Evolutionary conservation across 1,139 yeast genomes (phyloP).

Genomic region (Yamadazyma membranifaciens): DNA sequence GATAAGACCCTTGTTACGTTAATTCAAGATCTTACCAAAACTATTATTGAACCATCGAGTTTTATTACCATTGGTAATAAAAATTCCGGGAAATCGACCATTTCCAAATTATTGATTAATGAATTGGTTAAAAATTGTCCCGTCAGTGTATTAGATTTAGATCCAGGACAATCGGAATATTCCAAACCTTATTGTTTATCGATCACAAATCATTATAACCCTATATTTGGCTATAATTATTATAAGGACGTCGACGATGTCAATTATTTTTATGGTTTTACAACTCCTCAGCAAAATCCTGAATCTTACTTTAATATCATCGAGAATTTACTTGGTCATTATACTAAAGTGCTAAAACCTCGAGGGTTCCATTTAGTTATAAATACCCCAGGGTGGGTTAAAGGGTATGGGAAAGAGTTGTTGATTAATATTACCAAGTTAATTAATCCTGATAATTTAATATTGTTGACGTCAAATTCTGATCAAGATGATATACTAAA

Average conservation of each 20-base stretch:
- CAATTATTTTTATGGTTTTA: slow-evolving; percentile 64
- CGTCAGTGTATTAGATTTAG: slow-evolving; percentile 66
- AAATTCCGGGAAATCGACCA: slow-evolving; percentile 83
- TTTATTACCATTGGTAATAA: slow-evolving; percentile 49
- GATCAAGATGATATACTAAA: slow-evolving; percentile 22
- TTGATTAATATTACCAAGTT: slow-evolving; percentile 46
- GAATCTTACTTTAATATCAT: slow-evolving; percentile 49
- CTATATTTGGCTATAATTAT: slow-evolving; percentile 26
- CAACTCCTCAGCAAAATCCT: slow-evolving; percentile 74
- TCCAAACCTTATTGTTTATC: slow-evolving; percentile 72
- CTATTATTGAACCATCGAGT: slow-evolving; percentile 15
- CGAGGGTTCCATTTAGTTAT: slow-evolving; percentile 52
- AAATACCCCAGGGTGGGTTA: slow-evolving; percentile 93
- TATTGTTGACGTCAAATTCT: slow-evolving; percentile 29
- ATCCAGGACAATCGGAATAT: slow-evolving; percentile 89
- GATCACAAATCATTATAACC: slow-evolving; percentile 25
- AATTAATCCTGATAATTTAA: slow-evolving; percentile 55
- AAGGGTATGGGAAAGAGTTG: slow-evolving; percentile 79
- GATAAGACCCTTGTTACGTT: slow-evolving; percentile 5
- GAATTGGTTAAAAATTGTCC: slow-evolving; percentile 18
- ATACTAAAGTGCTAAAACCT: slow-evolving; percentile 22
- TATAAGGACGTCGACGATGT: slow-evolving; percentile 16
- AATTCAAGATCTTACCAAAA: slow-evolving; percentile 4
- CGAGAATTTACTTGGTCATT: slow-evolving; percentile 38
- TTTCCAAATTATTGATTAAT: slow-evolving; percentile 57